Conservation (phyloP, 1,284 basidiomycete species). For the Wallemia hederae region DNA sequence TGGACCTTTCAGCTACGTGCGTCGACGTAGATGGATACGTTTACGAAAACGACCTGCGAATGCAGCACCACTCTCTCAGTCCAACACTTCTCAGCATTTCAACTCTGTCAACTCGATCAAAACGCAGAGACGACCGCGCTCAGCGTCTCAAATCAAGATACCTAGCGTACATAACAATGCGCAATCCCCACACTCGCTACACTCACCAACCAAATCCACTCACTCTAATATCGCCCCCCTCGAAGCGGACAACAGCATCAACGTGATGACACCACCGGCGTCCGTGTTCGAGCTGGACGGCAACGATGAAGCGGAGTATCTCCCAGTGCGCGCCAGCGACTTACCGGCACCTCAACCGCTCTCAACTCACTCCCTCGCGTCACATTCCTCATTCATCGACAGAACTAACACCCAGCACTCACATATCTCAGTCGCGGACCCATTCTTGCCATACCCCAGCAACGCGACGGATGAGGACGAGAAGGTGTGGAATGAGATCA, state of each 20-base stretch:
- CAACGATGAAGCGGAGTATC: neutral
- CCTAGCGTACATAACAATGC: too few species aligned
- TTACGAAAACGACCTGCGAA: neutral
- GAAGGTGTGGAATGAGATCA: neutral
- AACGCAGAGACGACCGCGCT: neutral
- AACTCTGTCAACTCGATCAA: neutral
- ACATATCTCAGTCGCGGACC: neutral
- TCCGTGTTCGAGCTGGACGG: neutral
- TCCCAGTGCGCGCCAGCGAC: neutral
- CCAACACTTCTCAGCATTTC: neutral
- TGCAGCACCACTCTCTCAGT: neutral
- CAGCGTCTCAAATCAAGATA: neutral
- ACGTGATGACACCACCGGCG: neutral
- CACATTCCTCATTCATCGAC: neutral
- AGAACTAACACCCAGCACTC: neutral
- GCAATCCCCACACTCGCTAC: too few species aligned
- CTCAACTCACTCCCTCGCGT: neutral
- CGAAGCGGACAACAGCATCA: neutral
- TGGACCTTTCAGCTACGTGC: neutral
- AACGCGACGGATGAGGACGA: neutral
- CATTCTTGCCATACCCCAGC: neutral
- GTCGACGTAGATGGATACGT: neutral
- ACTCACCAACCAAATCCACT: neutral
- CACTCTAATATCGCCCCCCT: neutral
- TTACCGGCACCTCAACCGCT: neutral